phyloP scores from a whole-genome alignment of 2,329 filamentous ascomycete genomes.

The Beauveria caledonica region DNA sequence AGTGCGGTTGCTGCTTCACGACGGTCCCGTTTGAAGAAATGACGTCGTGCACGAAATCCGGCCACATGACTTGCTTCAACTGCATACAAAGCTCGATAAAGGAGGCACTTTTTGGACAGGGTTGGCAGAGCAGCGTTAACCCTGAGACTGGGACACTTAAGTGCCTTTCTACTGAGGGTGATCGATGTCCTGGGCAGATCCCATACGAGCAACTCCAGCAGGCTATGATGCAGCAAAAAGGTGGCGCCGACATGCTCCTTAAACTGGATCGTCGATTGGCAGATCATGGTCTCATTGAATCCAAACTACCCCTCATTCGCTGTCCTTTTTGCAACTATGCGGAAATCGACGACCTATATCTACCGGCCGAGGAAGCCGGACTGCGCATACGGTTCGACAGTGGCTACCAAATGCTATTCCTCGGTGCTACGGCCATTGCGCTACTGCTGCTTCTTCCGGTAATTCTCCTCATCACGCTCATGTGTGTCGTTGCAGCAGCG shows the following conservation, averaged over 20 bases:
- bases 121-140: slow-evolving; percentile 77
- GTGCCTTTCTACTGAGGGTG: slow-evolving; percentile 68
- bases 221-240: slow-evolving; percentile 61
- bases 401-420: slow-evolving; percentile 39
- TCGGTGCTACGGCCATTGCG: slow-evolving; percentile 44
- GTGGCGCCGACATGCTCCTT: slow-evolving; percentile 61
- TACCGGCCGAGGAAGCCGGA: slow-evolving; percentile 44
- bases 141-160: slow-evolving; percentile 63
- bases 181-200: slow-evolving; percentile 68
- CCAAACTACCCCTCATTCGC: slow-evolving; percentile 64
- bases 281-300: slow-evolving; percentile 65
- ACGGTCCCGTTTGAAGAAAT: slow-evolving; percentile 66
- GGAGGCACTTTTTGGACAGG: slow-evolving; percentile 88
- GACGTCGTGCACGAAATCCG: slow-evolving; percentile 58
- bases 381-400: slow-evolving; percentile 50
- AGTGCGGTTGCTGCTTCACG: slow-evolving; percentile 74
- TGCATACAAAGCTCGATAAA: slow-evolving; percentile 77
- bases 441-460: slow-evolving; percentile 49
- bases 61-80: slow-evolving; percentile 69
- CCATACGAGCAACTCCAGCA: slow-evolving; percentile 60
- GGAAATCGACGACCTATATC: slow-evolving; percentile 72
- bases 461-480: slow-evolving; percentile 37
- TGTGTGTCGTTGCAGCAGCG: slow-evolving; percentile 36
- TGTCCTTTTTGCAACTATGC: slow-evolving; percentile 92
- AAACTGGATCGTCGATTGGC: slow-evolving; percentile 74